phyloP scores from a whole-genome alignment of 2,329 filamentous ascomycete species.

The Talaromyces sp. region DNA sequence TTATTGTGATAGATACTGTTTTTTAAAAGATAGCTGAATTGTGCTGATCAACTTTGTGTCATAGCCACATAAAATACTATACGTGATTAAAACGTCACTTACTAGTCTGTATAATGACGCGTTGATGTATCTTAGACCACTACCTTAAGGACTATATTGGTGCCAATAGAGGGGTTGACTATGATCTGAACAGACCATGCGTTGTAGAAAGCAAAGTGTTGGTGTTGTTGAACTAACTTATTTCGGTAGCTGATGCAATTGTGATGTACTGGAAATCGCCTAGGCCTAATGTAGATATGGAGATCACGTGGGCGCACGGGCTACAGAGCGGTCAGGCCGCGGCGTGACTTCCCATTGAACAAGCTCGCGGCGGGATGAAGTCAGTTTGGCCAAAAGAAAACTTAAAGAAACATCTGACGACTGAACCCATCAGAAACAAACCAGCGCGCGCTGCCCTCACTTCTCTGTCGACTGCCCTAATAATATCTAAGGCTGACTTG shows the following conservation, averaged over 20 bases:
- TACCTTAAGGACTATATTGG: neutral
- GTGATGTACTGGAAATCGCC: neutral
- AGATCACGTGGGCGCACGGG: neutral
- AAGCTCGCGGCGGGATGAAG: conserved; percentile 8
- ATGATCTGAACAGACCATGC: neutral
- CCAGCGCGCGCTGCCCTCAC: neutral
- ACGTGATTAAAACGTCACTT: neutral
- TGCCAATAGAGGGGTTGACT: neutral
- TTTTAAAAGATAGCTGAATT: neutral
- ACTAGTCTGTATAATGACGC: neutral
- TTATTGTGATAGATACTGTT: neutral
- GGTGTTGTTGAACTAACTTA: too few species aligned
- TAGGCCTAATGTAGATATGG: neutral
- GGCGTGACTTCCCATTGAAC: conserved; percentile 1
- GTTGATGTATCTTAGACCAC: neutral
- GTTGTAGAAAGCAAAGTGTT: neutral
- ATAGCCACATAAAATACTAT: neutral
- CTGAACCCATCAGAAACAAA: neutral
- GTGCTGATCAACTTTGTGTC: neutral
- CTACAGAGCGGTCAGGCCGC: neutral
- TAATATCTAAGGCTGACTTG: neutral
- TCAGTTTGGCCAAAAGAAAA: conserved; percentile 1
- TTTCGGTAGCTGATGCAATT: too few species aligned
- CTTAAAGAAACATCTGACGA: neutral
- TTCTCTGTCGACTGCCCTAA: neutral